phyloP scores from a whole-genome alignment of 202 grass and related monocot species.

The Eragrostis tef region DNA sequence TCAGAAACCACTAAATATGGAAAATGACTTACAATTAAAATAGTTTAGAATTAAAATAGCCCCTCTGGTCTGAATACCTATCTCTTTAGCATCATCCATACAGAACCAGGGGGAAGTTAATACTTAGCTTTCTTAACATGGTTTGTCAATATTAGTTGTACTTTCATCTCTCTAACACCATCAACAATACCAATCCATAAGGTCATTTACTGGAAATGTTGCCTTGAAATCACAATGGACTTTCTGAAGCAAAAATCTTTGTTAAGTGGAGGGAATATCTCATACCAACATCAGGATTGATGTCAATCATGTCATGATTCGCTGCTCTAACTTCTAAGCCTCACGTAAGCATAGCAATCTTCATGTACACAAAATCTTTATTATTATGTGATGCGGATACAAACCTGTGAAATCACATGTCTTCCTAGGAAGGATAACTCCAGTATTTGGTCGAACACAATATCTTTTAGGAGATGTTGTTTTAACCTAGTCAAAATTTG shows the following conservation, averaged over 20 bases:
- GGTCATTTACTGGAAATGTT: not conserved
- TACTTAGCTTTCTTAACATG: not conserved
- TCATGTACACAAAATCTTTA: not conserved
- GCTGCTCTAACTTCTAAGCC: not conserved
- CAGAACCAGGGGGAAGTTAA: not conserved
- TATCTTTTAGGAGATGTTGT: conserved; percentile 98
- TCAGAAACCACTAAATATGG: not conserved
- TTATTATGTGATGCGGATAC: conserved; percentile 17
- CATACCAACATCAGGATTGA: conserved; percentile 30
- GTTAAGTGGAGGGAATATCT: not conserved
- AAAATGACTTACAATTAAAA: conserved; percentile 26
- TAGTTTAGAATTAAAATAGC: not conserved
- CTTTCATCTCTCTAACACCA: conserved; percentile 7
- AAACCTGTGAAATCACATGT: conserved; percentile 92
- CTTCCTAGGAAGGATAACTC: conserved; percentile 79
- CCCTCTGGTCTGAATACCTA: not conserved
- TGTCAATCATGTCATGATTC: not conserved
- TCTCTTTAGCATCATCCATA: conserved; percentile 7
- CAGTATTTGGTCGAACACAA: conserved; percentile 93
- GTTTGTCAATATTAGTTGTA: not conserved
- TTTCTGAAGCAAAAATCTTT: not conserved
- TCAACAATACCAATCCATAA: not conserved
- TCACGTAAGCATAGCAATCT: conserved; percentile 22
- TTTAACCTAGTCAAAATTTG: conserved; percentile 72
- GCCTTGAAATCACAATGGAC: not conserved